Evolutionary conservation across 2,329 filamentous ascomycete species (phyloP).

Genomic region (Xylaria arbuscula): DNA sequence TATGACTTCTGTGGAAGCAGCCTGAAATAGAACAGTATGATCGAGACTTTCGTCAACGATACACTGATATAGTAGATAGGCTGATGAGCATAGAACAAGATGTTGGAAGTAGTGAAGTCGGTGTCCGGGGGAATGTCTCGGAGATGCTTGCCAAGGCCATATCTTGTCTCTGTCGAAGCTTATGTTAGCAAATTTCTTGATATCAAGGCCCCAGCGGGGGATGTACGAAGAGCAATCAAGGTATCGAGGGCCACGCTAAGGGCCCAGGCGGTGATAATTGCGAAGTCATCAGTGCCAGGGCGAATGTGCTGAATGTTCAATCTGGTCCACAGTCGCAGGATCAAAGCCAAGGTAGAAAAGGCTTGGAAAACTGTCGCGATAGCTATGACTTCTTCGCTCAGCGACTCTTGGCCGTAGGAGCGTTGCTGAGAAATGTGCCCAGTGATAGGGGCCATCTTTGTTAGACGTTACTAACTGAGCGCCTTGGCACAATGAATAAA

Average conservation of each 20-base stretch:
- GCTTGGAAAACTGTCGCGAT: conserved; percentile 16
- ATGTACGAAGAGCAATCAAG: conserved; percentile 15
- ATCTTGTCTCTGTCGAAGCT: conserved; percentile 18
- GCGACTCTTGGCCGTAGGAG: conserved; percentile 1
- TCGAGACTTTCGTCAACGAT: conserved; percentile 21
- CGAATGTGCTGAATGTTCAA: conserved; percentile 18
- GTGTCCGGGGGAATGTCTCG: conserved; percentile 16
- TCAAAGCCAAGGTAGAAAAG: conserved; percentile 3
- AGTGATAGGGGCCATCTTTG: neutral
- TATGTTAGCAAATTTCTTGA: neutral
- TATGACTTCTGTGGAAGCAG: conserved; percentile 20
- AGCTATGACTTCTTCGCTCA: conserved; percentile 19
- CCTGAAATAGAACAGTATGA: conserved; percentile 22
- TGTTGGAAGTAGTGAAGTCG: conserved; percentile 19
- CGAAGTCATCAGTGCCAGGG: conserved; percentile 14
- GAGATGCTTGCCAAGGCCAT: conserved; percentile 26
- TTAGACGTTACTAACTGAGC: neutral
- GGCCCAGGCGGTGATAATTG: conserved; percentile 10
- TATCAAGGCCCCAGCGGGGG: neutral
- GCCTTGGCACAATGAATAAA: neutral
- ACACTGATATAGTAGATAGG: conserved; percentile 24
- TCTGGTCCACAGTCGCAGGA: conserved; percentile 19
- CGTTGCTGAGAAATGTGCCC: neutral
- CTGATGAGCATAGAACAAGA: conserved; percentile 23
- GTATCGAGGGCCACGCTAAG: neutral